Base-by-base conservation (phyloP, 2,329 filamentous ascomycete species). In the Colletotrichum sp. region DNA sequence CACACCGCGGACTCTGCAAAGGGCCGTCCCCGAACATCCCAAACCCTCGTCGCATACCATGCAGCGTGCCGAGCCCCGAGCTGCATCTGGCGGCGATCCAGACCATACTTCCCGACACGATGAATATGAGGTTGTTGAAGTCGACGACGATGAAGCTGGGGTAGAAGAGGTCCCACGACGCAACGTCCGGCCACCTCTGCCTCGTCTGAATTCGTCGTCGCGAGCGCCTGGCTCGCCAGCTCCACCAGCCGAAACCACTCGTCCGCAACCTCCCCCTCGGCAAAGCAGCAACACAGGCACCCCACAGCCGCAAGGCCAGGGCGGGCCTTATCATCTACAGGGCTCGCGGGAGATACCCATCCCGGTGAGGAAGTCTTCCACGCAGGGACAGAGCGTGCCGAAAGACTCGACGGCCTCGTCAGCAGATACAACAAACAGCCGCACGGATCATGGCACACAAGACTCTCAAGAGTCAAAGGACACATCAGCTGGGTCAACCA, bases 191-290 rank as follows among this genome's bases (percentile, higher is more conserved):
- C 76, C 62, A 26, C 68, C 71, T 55, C 49, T 78, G 16, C 77
- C 77, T 59, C 76, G 77, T 70, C 69, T 78, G 57, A 78, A 73
- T 30, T 78, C 77, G 12, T 74, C 75, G 64, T 78, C 77, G 12
- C 67, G 77, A 55, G 66, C 77, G 24, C 59, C 76, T 60, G 34
- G 75, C 26, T 77, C 69, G 32, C 57, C 62, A 30, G 70, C 65
- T 30, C 44, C 65, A 32, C 18, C 10, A 21, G 21, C 65, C 62
- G 74, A 74, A 74, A 74, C 74, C 34, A 36, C 44, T 18, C 32
- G 26, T 39, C 59, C 64, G 64, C 65, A 66, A 57, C 49, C 44
- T 26, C 44, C 57, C 64, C 63, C 64, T 60, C 69, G 39, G 21
- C 64, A 32, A 36, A 65, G 59, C 30, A 77, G 75, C 71, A 59